Base-by-base conservation (phyloP, 139 green algal species). In the Volvox africanus region DNA sequence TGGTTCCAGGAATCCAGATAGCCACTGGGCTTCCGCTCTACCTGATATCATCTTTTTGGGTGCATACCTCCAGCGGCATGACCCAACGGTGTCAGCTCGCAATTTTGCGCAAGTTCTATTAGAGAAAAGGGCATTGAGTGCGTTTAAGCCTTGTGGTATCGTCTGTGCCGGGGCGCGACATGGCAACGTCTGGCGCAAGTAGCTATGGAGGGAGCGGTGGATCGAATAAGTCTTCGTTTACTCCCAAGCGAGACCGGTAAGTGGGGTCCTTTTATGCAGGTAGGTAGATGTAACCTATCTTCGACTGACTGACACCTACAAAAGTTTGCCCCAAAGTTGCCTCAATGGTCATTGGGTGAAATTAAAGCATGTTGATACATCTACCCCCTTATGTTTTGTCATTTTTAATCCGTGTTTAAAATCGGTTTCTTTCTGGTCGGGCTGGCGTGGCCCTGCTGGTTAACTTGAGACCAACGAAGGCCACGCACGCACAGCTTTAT, bases 291-390 rank as follows among this genome's bases (percentile, higher is more conserved):
- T 55, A 20, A 6, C 71, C 71, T 33, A 36, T 33, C 71, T 36
- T 33, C 71, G 71, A 79, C 71, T 20, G 71, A 37, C 71, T 79
- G 71, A n/a, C 71, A 79, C 71, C 65, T 73, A 28, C 65, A 73
- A 73, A 24, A 20, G 71, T 79, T 32, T 79, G n/a, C 16, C 21
- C 33, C 65, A 24, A 79, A 79, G 28, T 6, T 2, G 28, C 13
- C 71, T 36, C 33, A 20, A 79, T 2, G 28, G 21, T 36, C 1
- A 20, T 1, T 20, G 22, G 71, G 17, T 1, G 1, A 21, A 37
- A 37, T 1, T 37, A 79, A 16, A 36, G 71, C 71, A 13, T 36
- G 2, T 37, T 36, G 28, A 35, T 30, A 79, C 2, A 37, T 35
- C 2, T n/a, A 37, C 2, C 71, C 37, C 19, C 26, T 79, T 9